Percentiles rank a stretch among this genome's conserved stretches.
Conservation (phyloP, 1,139 yeast genomes). For the Candida sp. region DNA sequence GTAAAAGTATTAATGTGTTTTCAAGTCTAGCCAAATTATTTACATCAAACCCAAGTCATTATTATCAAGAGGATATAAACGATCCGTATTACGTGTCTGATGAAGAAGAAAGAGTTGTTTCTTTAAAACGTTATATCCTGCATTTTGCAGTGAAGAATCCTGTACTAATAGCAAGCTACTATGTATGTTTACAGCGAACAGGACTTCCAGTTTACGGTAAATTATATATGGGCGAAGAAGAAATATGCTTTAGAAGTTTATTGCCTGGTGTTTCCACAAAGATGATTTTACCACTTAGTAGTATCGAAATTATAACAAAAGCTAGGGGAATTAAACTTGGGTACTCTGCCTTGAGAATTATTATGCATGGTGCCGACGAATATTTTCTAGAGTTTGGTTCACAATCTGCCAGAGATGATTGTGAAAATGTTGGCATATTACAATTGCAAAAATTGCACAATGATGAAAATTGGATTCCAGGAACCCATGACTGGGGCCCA, state of each 20-base stretch:
- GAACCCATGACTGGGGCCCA: slow-evolving; percentile 27
- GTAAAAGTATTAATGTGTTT: slow-evolving; percentile 27
- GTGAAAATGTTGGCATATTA: slow-evolving; percentile 51
- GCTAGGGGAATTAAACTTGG: slow-evolving; percentile 50
- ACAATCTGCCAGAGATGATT: slow-evolving; percentile 68
- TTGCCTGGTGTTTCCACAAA: slow-evolving; percentile 75
- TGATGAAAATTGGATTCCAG: slow-evolving; percentile 22
- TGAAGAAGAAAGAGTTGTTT: slow-evolving; percentile 39
- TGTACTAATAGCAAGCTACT: slow-evolving; percentile 63
- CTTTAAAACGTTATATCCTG: slow-evolving; percentile 50
- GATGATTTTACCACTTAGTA: slow-evolving; percentile 79
- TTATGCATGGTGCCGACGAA: slow-evolving; percentile 73
- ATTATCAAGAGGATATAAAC: slow-evolving; percentile 30
- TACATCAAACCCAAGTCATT: slow-evolving; percentile 65
- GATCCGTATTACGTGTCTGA: slow-evolving; percentile 44
- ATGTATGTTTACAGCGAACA: slow-evolving; percentile 65
- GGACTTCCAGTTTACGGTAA: slow-evolving; percentile 77
- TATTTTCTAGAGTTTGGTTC: slow-evolving; percentile 72
- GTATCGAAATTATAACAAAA: slow-evolving; percentile 63
- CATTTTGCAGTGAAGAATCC: slow-evolving; percentile 65
- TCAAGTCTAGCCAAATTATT: slow-evolving; percentile 52
- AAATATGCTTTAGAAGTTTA: slow-evolving; percentile 74
- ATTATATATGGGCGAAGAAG: slow-evolving; percentile 63
- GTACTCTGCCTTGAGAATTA: slow-evolving; percentile 66
- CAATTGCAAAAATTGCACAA: slow-evolving; percentile 43